Evolutionary conservation across 2,329 filamentous ascomycete species (phyloP), one percentile per base, ranked within the genome.

Genomic region (Diplocarpon rosae): DNA sequence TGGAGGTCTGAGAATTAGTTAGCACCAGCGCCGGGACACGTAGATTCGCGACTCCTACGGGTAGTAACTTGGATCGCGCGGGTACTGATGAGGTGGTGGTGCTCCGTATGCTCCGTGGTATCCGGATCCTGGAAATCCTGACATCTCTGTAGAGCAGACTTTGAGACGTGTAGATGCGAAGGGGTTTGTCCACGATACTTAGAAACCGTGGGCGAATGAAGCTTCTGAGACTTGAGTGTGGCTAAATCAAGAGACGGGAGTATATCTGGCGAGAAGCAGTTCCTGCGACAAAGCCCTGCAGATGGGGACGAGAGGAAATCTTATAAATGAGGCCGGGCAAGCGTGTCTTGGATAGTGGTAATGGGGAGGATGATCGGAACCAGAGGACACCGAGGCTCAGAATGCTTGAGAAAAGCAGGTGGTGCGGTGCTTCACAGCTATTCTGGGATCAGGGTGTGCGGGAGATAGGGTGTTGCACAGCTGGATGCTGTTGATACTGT

Each of bases 71-170:
- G 61, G 62, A 52, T 64, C 63, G 49, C 57, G 54, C 36, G 55
- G 52, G 53, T 61, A 61, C 51, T 71, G 71, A 58, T 69, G 68
- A 52, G 72, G 68, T 43, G 63, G 63, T 42, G 54, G 60, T 39
- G 46, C 54, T 48, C 57, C 59, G 49, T 66, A 70, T 60, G 66
- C 66, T 60, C 66, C 66, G 47, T 69, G 66, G 58, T 79, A 78
- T 38, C 66, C 65, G 48, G 68, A 62, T 48, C 71, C 70, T 52
- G 75, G 75, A 61, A 79, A 82, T 58, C 75, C 77, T 53, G 78
- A 80, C 78, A 82, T 83, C n/a, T 44, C 46, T 50, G 33, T 43
- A 16, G 34, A 28, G 34, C 20, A 24, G 20, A 24, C 20, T 24
- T 4, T 24, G 20, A 24, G 20, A 7, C 20, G 20, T 24, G 20